Base-by-base conservation (phyloP, 768 basidiomycete species). In the Goffeauzyma gilvescens region DNA sequence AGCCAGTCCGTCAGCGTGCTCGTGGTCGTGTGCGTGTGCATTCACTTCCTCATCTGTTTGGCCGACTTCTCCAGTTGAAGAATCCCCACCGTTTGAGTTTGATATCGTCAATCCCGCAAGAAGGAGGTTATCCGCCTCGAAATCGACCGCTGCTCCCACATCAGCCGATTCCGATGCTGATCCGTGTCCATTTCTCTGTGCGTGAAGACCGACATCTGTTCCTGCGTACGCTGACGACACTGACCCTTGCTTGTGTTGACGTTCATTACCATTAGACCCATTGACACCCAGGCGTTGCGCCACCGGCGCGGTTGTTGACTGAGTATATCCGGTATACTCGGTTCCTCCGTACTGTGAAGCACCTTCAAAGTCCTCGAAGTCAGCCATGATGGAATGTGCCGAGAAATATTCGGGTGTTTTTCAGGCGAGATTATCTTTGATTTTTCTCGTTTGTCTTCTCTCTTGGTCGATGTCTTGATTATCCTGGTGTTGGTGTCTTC, bases 1-100 rank as follows among this genome's bases (percentile, higher is more conserved):
- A 25, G 15, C 62, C 45, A 22, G 86, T 89, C 83, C 86, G 82
- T 89, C 95, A 7, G 90, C 90, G 64, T 95, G 90, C 46, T 60
- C 58, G 6, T 56, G 47, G 24, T 49, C 49, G 8, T 47, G 38
- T 21, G 53, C 52, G 21, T 53, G 38, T 18, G 40, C 25, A 31
- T 38, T 25, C 35, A 38, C 34, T 14, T 50, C 39, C 3, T 52
- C 54, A 8, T 52, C 54, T 32, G 30, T 36, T 17, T 46, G 43
- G 8, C 54, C 58, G 42, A 40, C 48, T 12, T 51, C 54, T n/a
- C n/a, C n/a, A n/a, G n/a, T 10, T 55, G n/a, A 9, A 30, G 28
- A n/a, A 30, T 30, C 9, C n/a, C 28, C 9, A 9, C 28, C n/a
- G 28, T 9, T n/a, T 30, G 8, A 30, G 28, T 9, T 9, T 30